A percentile compares a stretch with the other conserved stretches of the same genome.
Conservation (phyloP, 495 filamentous ascomycete genomes). For the Neurospora pannonica region DNA sequence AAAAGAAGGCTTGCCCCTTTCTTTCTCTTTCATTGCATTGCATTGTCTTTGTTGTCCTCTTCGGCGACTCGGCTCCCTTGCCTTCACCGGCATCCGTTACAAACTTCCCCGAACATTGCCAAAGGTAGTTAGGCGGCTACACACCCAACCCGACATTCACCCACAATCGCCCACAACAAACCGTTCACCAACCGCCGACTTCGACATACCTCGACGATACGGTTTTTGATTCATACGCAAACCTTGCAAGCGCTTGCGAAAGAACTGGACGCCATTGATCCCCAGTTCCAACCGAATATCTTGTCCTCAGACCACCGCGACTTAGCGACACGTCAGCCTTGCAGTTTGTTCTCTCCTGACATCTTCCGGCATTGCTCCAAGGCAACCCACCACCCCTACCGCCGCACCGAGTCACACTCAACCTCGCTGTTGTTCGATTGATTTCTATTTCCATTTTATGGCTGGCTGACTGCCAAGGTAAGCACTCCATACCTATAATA, state of each 20-base stretch:
- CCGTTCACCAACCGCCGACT: background rate
- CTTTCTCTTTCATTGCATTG: background rate
- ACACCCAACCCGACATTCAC: constrained; percentile 4
- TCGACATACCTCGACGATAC: background rate
- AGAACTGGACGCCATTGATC: background rate
- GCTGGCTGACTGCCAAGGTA: constrained; percentile 4
- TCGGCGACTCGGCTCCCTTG: background rate
- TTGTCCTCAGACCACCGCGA: constrained; percentile 1
- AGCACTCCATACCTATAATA: background rate
- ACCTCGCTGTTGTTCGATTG: background rate
- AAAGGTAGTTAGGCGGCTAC: constrained; percentile 14
- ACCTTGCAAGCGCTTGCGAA: background rate
- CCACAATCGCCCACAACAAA: constrained; percentile 2
- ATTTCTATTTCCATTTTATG: constrained; percentile 1
- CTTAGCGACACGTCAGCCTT: background rate
- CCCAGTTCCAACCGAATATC: background rate
- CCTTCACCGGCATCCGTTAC: background rate
- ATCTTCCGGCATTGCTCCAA: constrained; percentile 7
- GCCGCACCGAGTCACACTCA: constrained; percentile 2
- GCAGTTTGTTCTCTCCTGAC: background rate
- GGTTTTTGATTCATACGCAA: background rate
- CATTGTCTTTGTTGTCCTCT: background rate
- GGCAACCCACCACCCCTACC: background rate
- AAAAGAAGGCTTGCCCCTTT: background rate
- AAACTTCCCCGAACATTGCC: constrained; percentile 7